Percentiles rank a stretch among this genome's conserved stretches.
These are phyloP conservation scores for Boletellus ananiceps DNA, from an alignment of 768 basidiomycete species.

Conservation along the genomic window DNA sequence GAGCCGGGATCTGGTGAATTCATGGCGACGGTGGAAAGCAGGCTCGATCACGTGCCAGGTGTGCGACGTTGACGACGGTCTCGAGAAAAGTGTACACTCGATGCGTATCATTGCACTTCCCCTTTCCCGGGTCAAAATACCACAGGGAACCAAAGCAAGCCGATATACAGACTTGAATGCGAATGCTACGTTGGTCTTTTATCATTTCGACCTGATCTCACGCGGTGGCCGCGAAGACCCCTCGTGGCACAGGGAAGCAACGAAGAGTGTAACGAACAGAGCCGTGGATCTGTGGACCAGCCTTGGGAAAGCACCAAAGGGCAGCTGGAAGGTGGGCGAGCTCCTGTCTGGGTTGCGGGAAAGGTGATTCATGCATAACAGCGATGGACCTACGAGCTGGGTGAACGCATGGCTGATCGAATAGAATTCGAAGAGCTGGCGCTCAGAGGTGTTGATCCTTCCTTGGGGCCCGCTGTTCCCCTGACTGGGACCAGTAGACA, in stretches of 20 bases:
- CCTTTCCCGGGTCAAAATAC: slow-evolving; percentile 26
- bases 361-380: slow-evolving; percentile 25
- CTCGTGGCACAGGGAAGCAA: slow-evolving; percentile 20
- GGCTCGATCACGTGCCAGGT: slow-evolving; percentile 16
- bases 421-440: slow-evolving; percentile 80
- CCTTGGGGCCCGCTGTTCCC: slow-evolving; percentile 52
- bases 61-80: not conserved
- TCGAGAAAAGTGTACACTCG: slow-evolving; percentile 19
- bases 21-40: slow-evolving; percentile 15
- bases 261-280: slow-evolving; percentile 49
- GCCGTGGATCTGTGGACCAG: slow-evolving; percentile 56
- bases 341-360: slow-evolving; percentile 4
- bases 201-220: slow-evolving; percentile 35
- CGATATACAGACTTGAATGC: slow-evolving; percentile 6
- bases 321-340: slow-evolving; percentile 65
- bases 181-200: slow-evolving; percentile 36
- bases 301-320: slow-evolving; percentile 61
- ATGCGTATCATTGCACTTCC: slow-evolving; percentile 50
- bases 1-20: slow-evolving; percentile 37
- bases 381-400: slow-evolving; percentile 57
- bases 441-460: slow-evolving; percentile 67
- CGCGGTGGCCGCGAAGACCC: slow-evolving; percentile 34
- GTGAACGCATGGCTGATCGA: slow-evolving; percentile 64
- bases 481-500: slow-evolving; percentile 19
- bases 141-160: slow-evolving; percentile 6